These are phyloP conservation scores for Phytophthora megakarya DNA, from an alignment of 352 stramenopile species.

Conservation along the genomic window DNA sequence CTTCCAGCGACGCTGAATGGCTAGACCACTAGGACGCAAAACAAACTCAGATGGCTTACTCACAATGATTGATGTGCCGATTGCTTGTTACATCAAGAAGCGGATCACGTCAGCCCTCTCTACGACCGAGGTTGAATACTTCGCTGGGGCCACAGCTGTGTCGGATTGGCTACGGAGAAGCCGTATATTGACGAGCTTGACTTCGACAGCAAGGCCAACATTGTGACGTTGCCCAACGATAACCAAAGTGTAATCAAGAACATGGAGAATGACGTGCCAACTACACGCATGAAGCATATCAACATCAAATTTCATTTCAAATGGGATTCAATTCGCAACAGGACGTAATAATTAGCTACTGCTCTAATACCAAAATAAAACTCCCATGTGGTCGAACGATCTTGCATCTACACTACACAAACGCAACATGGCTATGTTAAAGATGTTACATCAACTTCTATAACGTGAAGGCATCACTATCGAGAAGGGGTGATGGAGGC, in stretches of 20 bases:
- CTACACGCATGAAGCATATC: neutral
- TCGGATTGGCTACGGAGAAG: neutral
- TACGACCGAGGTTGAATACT: neutral
- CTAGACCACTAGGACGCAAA: neutral
- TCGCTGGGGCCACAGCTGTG: neutral
- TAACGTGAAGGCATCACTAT: too few relatives aligned
- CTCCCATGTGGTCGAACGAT: constrained; percentile 1
- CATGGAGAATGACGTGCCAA: neutral
- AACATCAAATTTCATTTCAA: constrained; percentile 18
- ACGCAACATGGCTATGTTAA: too few relatives aligned
- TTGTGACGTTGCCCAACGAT: neutral
- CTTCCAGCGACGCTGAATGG: neutral
- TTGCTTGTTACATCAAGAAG: neutral
- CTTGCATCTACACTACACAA: too few relatives aligned
- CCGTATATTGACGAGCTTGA: neutral
- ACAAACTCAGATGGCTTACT: neutral
- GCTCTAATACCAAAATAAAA: constrained; percentile 5
- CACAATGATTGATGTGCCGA: neutral
- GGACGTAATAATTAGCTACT: constrained; percentile 2
- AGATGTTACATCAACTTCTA: too few relatives aligned
- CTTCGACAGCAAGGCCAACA: neutral
- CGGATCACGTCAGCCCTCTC: neutral
- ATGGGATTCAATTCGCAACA: neutral
- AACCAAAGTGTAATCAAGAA: neutral
- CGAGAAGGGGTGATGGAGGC: too few relatives aligned